Percentiles rank a stretch among this genome's conserved stretches.
These are phyloP conservation scores for Russula virescens DNA, from an alignment of 768 basidiomycete genomes.

Conservation along the genomic window DNA sequence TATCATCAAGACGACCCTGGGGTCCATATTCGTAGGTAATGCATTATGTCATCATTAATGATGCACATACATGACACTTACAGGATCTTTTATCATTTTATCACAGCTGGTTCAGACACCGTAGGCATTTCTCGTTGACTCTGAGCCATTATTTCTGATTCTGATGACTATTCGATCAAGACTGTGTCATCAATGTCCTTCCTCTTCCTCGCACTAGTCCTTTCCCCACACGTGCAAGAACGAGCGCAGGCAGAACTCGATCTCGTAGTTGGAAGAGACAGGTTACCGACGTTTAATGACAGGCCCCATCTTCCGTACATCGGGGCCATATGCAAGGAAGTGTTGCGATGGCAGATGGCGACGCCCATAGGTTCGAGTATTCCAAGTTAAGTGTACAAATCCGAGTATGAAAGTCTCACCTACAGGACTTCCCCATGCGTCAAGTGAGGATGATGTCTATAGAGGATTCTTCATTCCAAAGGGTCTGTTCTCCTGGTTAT, in stretches of 20 bases:
- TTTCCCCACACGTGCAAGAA: constrained; percentile 28
- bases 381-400: not conserved
- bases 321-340: constrained; percentile 27
- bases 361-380: constrained; percentile 9
- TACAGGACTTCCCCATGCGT: not conserved
- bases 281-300: constrained; percentile 29
- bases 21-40: not conserved
- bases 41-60: not conserved
- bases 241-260: constrained; percentile 30
- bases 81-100: not conserved
- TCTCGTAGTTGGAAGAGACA: constrained; percentile 23
- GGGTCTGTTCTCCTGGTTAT: too few species aligned
- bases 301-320: constrained; percentile 28
- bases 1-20: not conserved
- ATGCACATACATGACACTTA: not conserved
- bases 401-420: not conserved
- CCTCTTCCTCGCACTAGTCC: constrained; percentile 29
- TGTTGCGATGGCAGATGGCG: constrained; percentile 26
- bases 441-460: not conserved
- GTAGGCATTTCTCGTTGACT: constrained; percentile 17
- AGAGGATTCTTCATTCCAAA: constrained; percentile 2
- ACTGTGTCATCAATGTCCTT: constrained; percentile 19
- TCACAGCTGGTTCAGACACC: constrained; percentile 25
- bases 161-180: constrained; percentile 13
- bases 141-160: not conserved